Evolutionary conservation across 2,329 filamentous ascomycete species (phyloP).

Genomic region (Aspergillus quadrilineatus): DNA sequence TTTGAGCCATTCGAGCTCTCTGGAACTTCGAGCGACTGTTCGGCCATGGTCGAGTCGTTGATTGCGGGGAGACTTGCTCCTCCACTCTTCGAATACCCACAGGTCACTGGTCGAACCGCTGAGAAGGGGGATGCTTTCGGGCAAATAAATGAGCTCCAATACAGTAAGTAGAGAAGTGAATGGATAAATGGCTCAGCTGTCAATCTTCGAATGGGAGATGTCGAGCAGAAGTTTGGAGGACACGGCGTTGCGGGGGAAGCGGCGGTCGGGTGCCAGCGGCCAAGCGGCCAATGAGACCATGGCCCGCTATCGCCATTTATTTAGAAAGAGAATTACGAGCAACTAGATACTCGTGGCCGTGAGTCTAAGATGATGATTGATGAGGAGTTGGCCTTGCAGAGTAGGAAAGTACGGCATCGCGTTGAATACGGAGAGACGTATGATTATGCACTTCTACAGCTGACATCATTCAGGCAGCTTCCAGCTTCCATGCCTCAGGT

Average conservation of each 20-base stretch:
- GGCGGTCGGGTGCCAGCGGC: constrained; percentile 15
- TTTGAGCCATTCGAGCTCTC: constrained; percentile 34
- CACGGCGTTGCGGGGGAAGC: constrained; percentile 21
- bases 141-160: neutral
- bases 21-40: constrained; percentile 29
- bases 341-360: neutral
- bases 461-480: constrained; percentile 5
- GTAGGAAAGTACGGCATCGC: too few species aligned
- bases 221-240: constrained; percentile 11
- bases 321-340: neutral
- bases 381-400: neutral
- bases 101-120: neutral
- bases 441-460: neutral
- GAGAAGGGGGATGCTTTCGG: neutral
- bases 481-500: neutral
- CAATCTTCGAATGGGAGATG: neutral
- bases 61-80: constrained; percentile 9
- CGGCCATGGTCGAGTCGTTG: constrained; percentile 32
- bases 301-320: constrained; percentile 7
- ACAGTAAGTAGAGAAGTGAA: neutral
- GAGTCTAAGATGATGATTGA: neutral
- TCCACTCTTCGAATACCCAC: neutral
- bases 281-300: constrained; percentile 20
- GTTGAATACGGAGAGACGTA: too few species aligned
- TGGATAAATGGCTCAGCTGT: neutral